A percentile compares a stretch with the other conserved stretches of the same genome.
Conservation (phyloP, 2,329 filamentous ascomycete genomes). For the Trichoderma sp. region DNA sequence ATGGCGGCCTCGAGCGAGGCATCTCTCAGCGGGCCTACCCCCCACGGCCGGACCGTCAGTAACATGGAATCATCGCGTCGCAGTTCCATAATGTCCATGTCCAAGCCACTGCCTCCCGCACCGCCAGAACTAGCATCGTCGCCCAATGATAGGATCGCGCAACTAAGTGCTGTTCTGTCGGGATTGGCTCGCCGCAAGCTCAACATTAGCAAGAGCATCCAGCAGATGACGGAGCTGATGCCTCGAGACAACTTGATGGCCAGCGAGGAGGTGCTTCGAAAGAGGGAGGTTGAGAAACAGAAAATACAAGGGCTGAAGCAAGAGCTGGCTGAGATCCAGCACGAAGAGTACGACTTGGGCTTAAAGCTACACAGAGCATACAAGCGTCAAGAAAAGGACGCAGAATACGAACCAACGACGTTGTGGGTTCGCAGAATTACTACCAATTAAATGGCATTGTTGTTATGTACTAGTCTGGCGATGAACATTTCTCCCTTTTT, state of each 20-base stretch:
- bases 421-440: constrained; percentile 81
- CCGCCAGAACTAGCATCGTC: constrained; percentile 59
- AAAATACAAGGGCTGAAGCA: constrained; percentile 67
- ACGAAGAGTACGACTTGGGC: constrained; percentile 77
- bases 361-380: constrained; percentile 73
- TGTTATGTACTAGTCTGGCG: neutral
- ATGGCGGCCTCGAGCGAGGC: neutral
- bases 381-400: constrained; percentile 71
- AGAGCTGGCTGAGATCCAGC: constrained; percentile 71
- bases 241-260: constrained; percentile 69
- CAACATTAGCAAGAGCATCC: constrained; percentile 72
- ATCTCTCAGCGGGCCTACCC: neutral
- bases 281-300: constrained; percentile 58
- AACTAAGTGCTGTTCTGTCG: constrained; percentile 66
- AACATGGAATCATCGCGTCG: constrained; percentile 28
- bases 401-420: constrained; percentile 64
- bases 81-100: constrained; percentile 42
- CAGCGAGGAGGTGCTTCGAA: constrained; percentile 62
- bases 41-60: constrained; percentile 15
- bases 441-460: constrained; percentile 53
- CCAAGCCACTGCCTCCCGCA: constrained; percentile 63
- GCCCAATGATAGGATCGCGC: constrained; percentile 62
- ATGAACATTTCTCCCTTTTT: neutral
- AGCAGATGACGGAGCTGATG: constrained; percentile 77
- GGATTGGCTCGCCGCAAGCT: constrained; percentile 66